Evolutionary conservation across 495 filamentous ascomycete genomes (phyloP), one percentile per base, ranked within the genome.

Genomic region (Annulohypoxylon nitens): DNA sequence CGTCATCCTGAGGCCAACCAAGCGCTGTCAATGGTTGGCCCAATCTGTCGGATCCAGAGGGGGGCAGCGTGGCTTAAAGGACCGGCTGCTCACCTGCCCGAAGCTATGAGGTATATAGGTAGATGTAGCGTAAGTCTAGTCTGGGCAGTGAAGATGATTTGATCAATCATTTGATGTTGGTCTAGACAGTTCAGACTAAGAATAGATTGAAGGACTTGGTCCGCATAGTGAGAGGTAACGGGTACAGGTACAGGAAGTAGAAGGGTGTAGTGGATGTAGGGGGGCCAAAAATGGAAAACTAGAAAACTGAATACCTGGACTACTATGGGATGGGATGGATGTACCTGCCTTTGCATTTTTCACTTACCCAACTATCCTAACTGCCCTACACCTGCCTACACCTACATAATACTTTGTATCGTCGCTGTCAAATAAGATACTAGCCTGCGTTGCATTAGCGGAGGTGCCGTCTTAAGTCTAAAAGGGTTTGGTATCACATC

Each of bases 11-110:
- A 69, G 48, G 48, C 65, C 45, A 63, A 61, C 62, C 67, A 64
- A 37, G 47, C 11, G 18, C 37, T 58, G 37, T 37, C 66, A 66
- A 59, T 30, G 43, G 53, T 23, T n/a, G 71, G 50, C 62, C 71
- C 67, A 33, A 59, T 25, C 18, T 60, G 72, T 53, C 62, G 72
- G 72, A 67, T 70, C 62, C 45, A 51, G 50, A 57, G 54, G 43
- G 33, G 33, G 16, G 36, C 3, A 30, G 11, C 68, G 62, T 70
- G 67, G 58, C 62, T 66, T 47, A 47, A 54, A 67, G 7, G 23
- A 3, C 23, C 33, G 67, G 51, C 30, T 70, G 43, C 54, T 60
- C 30, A 60, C 33, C 53, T 67, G 33, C 53, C 23, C 61, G 55
- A 37, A 16, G 10, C 36, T 39, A 10, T 39, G 36, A 43, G 39